These are phyloP conservation scores for Cyclanthera cordifolia DNA, from an alignment of 306 rosid genomes.

Conservation along the genomic window DNA sequence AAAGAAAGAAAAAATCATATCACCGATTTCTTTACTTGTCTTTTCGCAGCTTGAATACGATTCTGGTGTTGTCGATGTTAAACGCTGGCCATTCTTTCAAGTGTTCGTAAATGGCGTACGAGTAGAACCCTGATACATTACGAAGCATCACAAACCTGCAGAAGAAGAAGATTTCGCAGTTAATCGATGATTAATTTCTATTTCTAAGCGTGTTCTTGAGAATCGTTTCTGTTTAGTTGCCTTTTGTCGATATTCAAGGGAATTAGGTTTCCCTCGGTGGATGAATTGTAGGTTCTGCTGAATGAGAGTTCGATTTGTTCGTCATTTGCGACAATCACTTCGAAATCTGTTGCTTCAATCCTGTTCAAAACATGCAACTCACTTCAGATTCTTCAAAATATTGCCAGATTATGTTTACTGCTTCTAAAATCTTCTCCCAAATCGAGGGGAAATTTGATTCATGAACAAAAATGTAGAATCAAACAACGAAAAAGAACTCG, in stretches of 20 bases:
- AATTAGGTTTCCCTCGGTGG: slow-evolving; percentile 40
- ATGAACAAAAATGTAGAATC: neutral
- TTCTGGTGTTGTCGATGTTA: slow-evolving; percentile 66
- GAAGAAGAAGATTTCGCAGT: neutral
- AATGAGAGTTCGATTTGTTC: slow-evolving; percentile 82
- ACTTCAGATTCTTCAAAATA: neutral
- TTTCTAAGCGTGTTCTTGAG: neutral
- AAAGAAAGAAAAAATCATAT: neutral
- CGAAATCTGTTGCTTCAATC: slow-evolving; percentile 46
- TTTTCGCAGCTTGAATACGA: slow-evolving; percentile 86
- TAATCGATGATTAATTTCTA: neutral
- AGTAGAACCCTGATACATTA: slow-evolving; percentile 71
- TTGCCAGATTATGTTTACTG: neutral
- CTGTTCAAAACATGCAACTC: slow-evolving; percentile 24
- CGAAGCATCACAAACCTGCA: slow-evolving; percentile 74
- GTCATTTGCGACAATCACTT: slow-evolving; percentile 54
- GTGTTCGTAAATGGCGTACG: slow-evolving; percentile 86
- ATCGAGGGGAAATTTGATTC: neutral
- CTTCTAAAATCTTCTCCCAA: neutral
- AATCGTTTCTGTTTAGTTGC: slow-evolving; percentile 14
- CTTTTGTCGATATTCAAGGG: slow-evolving; percentile 85
- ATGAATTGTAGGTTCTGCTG: slow-evolving; percentile 57
- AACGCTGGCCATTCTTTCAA: slow-evolving; percentile 69
- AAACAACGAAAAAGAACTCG: neutral
- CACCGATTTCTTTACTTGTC: slow-evolving; percentile 44